Conservation (phyloP, 163 green algal genomes). For the Trebouxia gelatinosa region DNA sequence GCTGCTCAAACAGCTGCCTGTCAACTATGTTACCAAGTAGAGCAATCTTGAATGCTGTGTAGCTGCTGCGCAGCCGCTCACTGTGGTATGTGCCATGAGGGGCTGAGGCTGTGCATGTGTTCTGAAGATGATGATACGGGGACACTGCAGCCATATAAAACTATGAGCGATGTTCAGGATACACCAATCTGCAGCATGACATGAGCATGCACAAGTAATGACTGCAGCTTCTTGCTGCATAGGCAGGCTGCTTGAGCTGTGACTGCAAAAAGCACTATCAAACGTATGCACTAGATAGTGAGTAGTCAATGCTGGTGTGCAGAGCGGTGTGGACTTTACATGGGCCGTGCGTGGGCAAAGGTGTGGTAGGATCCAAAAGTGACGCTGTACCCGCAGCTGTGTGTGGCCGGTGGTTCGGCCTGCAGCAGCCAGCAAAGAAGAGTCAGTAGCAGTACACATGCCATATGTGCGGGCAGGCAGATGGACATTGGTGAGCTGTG, state of each 20-base stretch:
- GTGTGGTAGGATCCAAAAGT: not conserved
- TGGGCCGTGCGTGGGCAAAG: not conserved
- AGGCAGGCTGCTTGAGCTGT: not conserved
- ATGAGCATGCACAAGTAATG: not conserved
- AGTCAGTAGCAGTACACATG: too few relatives aligned
- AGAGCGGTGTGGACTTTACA: not conserved
- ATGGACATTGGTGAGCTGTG: not conserved
- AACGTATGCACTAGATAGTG: not conserved
- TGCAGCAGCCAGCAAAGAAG: not conserved
- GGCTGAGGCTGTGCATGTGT: too few relatives aligned
- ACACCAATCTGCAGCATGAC: not conserved
- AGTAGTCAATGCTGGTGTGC: not conserved
- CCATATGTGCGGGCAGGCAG: not conserved
- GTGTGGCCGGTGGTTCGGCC: not conserved
- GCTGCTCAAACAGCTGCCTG: conserved; percentile 21
- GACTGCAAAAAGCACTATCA: too few relatives aligned
- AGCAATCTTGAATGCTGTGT: conserved; percentile 26
- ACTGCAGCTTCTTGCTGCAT: not conserved
- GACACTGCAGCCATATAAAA: not conserved
- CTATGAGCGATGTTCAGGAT: too few relatives aligned
- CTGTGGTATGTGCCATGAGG: not conserved
- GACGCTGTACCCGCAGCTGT: not conserved
- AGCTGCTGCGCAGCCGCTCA: conserved; percentile 27
- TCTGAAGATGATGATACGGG: conserved; percentile 1
- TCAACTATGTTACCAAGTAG: conserved; percentile 21